Conservation (phyloP, 192 early-diverging fungal genomes). For the Entrophospora sp. region DNA sequence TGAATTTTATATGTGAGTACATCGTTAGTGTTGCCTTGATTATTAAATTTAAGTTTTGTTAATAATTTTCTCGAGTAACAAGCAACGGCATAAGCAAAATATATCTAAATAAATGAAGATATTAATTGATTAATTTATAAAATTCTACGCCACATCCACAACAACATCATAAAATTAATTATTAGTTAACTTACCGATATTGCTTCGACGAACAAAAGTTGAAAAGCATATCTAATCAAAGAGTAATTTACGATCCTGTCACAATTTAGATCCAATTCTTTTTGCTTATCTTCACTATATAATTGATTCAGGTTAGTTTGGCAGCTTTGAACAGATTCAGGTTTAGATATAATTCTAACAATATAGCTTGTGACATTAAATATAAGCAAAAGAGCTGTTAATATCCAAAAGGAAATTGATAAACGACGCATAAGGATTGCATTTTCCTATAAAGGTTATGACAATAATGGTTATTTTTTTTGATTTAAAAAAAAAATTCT, state of each 20-base stretch:
- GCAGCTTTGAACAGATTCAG: neutral
- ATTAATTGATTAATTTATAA: neutral
- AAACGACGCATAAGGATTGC: neutral
- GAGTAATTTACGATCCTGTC: neutral
- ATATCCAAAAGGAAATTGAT: conserved; percentile 2
- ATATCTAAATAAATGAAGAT: neutral
- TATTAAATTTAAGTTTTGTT: too few species aligned
- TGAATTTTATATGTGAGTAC: too few species aligned
- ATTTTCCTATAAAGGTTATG: neutral
- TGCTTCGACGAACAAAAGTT: neutral
- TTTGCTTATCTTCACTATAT: neutral
- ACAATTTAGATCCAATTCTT: neutral
- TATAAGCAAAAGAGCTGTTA: neutral
- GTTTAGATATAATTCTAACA: neutral
- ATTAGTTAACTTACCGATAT: too few species aligned
- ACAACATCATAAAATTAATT: too few species aligned
- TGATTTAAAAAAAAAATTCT: neutral
- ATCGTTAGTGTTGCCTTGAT: too few species aligned
- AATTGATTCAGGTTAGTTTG: too few species aligned
- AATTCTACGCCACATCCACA: too few species aligned
- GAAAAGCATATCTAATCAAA: neutral
- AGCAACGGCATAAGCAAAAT: conserved; percentile 1
- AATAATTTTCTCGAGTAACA: neutral
- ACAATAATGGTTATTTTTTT: neutral
- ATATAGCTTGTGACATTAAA: too few species aligned